phyloP scores from a whole-genome alignment of 2,329 filamentous ascomycete genomes.

The Cladosporium halotolerans region DNA sequence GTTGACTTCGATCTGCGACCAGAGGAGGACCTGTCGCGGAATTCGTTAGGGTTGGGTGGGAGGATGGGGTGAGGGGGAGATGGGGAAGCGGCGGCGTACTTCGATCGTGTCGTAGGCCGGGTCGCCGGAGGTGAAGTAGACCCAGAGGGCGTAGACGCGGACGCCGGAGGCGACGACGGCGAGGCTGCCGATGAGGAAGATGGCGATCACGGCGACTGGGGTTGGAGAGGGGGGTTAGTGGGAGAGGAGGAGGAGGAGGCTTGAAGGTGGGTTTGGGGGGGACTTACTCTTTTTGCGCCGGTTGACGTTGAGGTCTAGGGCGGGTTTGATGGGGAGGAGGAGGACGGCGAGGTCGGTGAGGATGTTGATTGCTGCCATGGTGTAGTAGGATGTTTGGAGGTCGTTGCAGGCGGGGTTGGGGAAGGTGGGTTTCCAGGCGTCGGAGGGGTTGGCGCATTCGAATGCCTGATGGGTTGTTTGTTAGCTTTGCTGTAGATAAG shows the following conservation, averaged over 20 bases:
- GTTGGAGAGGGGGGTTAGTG: neutral
- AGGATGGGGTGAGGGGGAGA: too few relatives aligned
- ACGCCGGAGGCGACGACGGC: slow-evolving; percentile 1
- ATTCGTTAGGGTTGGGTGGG: too few relatives aligned
- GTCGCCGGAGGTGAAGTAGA: neutral
- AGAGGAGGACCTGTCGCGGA: slow-evolving; percentile 18
- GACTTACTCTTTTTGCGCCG: neutral
- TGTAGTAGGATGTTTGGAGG: neutral
- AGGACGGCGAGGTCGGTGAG: slow-evolving; percentile 1
- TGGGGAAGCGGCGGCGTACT: too few relatives aligned
- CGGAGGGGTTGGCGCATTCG: slow-evolving; percentile 3
- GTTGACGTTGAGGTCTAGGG: slow-evolving; percentile 2
- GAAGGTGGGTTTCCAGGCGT: neutral
- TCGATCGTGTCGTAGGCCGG: slow-evolving; percentile 5
- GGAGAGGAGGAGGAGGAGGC: neutral
- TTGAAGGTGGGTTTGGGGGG: too few relatives aligned
- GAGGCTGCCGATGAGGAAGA: slow-evolving; percentile 1
- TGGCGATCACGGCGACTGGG: neutral
- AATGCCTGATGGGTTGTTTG: neutral
- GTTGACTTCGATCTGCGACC: neutral
- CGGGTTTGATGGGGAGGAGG: neutral
- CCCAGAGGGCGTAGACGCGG: neutral
- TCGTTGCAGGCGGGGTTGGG: neutral
- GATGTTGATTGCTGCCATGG: slow-evolving; percentile 1
- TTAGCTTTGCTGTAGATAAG: neutral